phyloP scores from a whole-genome alignment of 331 rosid species.

The Malus hybrid region DNA sequence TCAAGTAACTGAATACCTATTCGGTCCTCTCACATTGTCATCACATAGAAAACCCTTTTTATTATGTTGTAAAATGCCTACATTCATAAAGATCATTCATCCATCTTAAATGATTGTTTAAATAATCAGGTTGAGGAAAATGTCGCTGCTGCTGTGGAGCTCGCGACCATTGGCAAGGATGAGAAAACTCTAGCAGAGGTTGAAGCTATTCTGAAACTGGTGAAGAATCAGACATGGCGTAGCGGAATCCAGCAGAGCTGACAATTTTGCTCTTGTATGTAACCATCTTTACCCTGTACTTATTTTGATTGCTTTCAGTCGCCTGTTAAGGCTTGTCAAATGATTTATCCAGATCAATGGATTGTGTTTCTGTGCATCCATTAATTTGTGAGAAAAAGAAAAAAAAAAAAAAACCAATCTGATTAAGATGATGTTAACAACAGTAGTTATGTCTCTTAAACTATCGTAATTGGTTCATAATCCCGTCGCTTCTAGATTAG shows the following conservation, averaged over 20 bases:
- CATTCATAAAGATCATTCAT: neutral
- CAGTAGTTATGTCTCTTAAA: too few species aligned
- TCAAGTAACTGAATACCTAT: slow-evolving; percentile 4
- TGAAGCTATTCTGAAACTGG: slow-evolving; percentile 68
- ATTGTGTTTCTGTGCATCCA: neutral
- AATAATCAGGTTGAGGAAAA: slow-evolving; percentile 64
- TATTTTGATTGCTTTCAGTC: neutral
- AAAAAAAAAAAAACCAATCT: neutral
- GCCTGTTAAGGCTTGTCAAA: neutral
- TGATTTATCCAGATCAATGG: neutral
- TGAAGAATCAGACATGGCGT: slow-evolving; percentile 65
- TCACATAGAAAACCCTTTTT: neutral
- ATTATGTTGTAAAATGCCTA: slow-evolving; percentile 5
- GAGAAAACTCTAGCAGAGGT: slow-evolving; percentile 54
- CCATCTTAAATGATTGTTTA: neutral
- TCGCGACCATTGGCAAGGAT: slow-evolving; percentile 55
- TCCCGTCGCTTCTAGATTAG: neutral
- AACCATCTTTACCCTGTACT: slow-evolving; percentile 8
- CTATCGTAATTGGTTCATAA: neutral
- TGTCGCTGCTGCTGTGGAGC: slow-evolving; percentile 73
- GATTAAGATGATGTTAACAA: neutral
- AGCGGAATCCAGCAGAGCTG: slow-evolving; percentile 74
- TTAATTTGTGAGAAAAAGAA: neutral
- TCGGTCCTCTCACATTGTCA: neutral
- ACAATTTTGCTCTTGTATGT: slow-evolving; percentile 9